A percentile compares a stretch with the other conserved stretches of the same genome.
Evolutionary conservation across 257 asterid genomes (phyloP).

Genomic region (Fraxinus americana): DNA sequence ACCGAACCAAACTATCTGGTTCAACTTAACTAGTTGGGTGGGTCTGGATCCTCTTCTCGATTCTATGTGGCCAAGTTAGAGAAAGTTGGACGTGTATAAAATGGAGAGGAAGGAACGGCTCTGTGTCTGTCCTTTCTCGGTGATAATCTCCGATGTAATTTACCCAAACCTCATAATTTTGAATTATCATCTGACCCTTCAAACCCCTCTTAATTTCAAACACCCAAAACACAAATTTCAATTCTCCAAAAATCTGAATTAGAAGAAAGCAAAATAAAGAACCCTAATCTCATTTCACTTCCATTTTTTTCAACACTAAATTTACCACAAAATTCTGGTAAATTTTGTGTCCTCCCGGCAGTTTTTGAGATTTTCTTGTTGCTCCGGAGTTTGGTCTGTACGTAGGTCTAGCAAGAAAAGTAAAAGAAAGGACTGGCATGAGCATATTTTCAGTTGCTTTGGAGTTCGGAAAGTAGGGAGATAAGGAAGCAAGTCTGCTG

Average conservation of each 20-base stretch:
- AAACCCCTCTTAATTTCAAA: no score
- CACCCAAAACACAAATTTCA: not conserved
- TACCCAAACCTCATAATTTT: no score
- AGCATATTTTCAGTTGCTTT: slow-evolving; percentile 13
- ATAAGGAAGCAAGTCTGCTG: slow-evolving; percentile 48
- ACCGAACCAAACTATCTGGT: not conserved
- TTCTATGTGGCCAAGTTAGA: not conserved
- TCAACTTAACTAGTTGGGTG: not conserved
- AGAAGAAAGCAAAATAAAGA: not conserved
- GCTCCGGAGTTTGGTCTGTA: not conserved
- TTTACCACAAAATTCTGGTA: not conserved
- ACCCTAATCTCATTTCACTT: not conserved
- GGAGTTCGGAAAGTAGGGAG: slow-evolving; percentile 47
- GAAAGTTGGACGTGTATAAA: not conserved
- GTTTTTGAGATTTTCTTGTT: not conserved
- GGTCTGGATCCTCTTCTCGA: not conserved
- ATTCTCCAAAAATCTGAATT: not conserved
- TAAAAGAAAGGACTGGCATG: slow-evolving; percentile 3
- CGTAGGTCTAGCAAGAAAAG: slow-evolving; percentile 7
- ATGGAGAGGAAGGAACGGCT: slow-evolving; percentile 34
- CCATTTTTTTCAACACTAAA: not conserved
- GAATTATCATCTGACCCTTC: no score
- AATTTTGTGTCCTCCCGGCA: not conserved
- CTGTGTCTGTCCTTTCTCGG: slow-evolving; percentile 40
- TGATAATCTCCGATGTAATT: slow-evolving; percentile 21